phyloP scores from a whole-genome alignment of 768 basidiomycete genomes.

The Lyophyllum decastes region DNA sequence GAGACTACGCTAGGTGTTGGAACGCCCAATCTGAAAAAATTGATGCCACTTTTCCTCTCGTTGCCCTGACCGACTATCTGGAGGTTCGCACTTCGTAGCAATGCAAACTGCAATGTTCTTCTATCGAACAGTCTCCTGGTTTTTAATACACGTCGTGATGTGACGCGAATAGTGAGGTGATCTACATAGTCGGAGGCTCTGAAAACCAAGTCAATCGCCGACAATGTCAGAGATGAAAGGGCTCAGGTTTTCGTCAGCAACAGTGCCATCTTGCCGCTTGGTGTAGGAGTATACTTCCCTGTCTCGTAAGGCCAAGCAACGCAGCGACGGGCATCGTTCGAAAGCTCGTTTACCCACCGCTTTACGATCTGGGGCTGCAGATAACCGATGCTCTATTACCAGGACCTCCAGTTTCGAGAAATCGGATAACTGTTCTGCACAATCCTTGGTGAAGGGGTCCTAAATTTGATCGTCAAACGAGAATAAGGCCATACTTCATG shows the following conservation, averaged over 20 bases:
- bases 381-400: not conserved
- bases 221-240: not conserved
- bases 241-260: not conserved
- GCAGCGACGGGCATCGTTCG: conserved; percentile 11
- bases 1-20: conserved; percentile 29
- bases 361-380: not conserved
- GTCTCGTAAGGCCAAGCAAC: conserved; percentile 6
- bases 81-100: not conserved
- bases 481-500: not conserved
- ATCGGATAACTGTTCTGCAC: not conserved
- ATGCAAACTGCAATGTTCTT: not conserved
- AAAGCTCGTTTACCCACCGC: conserved; percentile 9
- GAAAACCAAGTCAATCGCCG: not conserved
- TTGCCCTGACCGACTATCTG: conserved; percentile 27
- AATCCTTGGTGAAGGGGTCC: conserved; percentile 1
- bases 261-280: conserved; percentile 1
- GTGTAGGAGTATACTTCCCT: not conserved
- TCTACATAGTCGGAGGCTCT: not conserved
- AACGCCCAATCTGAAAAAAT: conserved; percentile 34
- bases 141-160: not conserved
- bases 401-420: conserved; percentile 10
- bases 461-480: not conserved
- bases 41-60: conserved; percentile 33
- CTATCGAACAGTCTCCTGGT: not conserved
- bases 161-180: not conserved